Evolutionary conservation across 2,329 filamentous ascomycete species (phyloP).

Genomic region (Metarhizium album): DNA sequence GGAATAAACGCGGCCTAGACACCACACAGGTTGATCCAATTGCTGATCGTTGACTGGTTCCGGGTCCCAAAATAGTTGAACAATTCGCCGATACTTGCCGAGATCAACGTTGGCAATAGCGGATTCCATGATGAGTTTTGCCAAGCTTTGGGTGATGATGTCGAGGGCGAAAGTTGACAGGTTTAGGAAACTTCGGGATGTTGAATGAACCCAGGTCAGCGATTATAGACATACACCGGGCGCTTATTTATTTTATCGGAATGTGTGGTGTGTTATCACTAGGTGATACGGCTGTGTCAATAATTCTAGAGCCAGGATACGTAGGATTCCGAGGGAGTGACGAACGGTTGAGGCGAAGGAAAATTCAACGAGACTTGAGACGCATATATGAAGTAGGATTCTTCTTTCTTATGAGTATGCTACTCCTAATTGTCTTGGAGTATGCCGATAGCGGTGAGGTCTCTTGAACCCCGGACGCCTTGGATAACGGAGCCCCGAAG

Average conservation of each 20-base stretch:
- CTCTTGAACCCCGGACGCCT: neutral
- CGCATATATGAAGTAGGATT: neutral
- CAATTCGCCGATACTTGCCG: conserved; percentile 65
- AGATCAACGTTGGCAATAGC: conserved; percentile 54
- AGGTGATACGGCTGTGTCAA: neutral
- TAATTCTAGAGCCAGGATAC: neutral
- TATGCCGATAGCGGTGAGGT: neutral
- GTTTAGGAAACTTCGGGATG: neutral
- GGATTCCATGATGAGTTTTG: conserved; percentile 20
- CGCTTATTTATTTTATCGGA: neutral
- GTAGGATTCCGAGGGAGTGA: neutral
- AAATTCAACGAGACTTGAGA: neutral
- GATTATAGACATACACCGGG: neutral
- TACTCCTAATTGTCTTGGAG: neutral
- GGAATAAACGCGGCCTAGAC: conserved; percentile 49
- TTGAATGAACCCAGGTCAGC: neutral
- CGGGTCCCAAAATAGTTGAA: conserved; percentile 89
- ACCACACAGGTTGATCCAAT: conserved; percentile 69
- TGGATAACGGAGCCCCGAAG: neutral
- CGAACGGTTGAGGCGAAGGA: neutral
- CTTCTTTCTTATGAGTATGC: neutral
- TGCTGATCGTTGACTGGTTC: conserved; percentile 69
- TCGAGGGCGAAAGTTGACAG: neutral
- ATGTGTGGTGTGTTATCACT: neutral
- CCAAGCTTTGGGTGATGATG: neutral